phyloP scores from a whole-genome alignment of 176 grass and related monocot genomes.

The Cocos nucifera region DNA sequence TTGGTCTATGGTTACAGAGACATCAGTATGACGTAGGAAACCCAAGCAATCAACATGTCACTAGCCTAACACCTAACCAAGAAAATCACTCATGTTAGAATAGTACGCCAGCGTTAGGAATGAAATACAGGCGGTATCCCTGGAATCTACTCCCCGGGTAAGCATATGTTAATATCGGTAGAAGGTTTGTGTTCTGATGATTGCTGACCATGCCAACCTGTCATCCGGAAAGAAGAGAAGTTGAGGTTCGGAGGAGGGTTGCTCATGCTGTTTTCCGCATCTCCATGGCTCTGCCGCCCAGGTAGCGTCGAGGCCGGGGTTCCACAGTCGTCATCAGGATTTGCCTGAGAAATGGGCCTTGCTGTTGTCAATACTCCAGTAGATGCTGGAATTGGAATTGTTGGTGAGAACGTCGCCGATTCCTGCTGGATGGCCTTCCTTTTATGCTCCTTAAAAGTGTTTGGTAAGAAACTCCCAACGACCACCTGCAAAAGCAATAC shows the following conservation, averaged over 20 bases:
- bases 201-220: conserved; percentile 43
- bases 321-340: conserved; percentile 34
- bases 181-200: conserved; percentile 37
- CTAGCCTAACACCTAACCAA: too few species aligned
- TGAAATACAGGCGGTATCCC: not conserved
- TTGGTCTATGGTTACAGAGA: too few species aligned
- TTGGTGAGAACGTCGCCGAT: not conserved
- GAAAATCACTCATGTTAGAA: too few species aligned
- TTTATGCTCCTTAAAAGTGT: conserved; percentile 79
- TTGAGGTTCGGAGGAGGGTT: conserved; percentile 24
- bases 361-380: conserved; percentile 35
- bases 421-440: conserved; percentile 34
- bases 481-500: conserved; percentile 41
- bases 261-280: conserved; percentile 8
- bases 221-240: conserved; percentile 36
- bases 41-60: too few species aligned
- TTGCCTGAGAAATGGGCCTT: conserved; percentile 73
- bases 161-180: conserved; percentile 71
- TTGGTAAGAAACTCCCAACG: conserved; percentile 82
- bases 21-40: too few species aligned
- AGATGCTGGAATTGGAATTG: not conserved
- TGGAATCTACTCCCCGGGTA: conserved; percentile 49
- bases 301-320: not conserved
- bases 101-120: too few species aligned
- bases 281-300: conserved; percentile 16